phyloP scores from a whole-genome alignment of 345 rosid genomes.

The Microcos paniculata region DNA sequence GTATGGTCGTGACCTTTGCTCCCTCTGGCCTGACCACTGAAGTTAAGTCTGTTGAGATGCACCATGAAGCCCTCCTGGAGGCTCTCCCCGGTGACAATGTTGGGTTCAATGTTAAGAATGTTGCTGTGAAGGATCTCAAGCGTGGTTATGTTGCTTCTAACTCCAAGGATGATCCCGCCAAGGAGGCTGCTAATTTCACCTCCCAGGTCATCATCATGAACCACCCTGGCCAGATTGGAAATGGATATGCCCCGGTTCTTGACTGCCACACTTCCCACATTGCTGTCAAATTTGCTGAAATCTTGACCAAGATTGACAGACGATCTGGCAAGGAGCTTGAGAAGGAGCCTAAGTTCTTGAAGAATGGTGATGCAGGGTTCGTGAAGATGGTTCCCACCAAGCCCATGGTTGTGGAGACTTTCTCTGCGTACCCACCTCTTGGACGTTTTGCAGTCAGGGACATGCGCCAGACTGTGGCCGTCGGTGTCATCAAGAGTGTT shows the following conservation, averaged over 20 bases:
- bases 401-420: conserved; percentile 35
- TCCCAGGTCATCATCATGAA: conserved; percentile 34
- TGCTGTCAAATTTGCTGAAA: conserved; percentile 27
- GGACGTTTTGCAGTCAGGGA: conserved; percentile 31
- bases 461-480: conserved; percentile 35
- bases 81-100: conserved; percentile 35
- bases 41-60: conserved; percentile 34
- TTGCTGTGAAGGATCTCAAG: conserved; percentile 31
- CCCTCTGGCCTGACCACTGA: conserved; percentile 30
- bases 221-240: conserved; percentile 34
- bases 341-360: conserved; percentile 35
- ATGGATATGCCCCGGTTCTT: conserved; percentile 28
- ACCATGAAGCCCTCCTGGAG: conserved; percentile 31
- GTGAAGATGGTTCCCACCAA: conserved; percentile 34
- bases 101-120: conserved; percentile 33
- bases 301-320: conserved; percentile 32
- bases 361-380: conserved; percentile 32
- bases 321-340: conserved; percentile 31
- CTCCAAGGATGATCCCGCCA: conserved; percentile 35
- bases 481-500: conserved; percentile 32
- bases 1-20: conserved; percentile 29
- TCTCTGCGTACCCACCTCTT: conserved; percentile 27
- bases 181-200: conserved; percentile 29
- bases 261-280: conserved; percentile 34
- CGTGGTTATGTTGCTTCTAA: conserved; percentile 31